Conservation (phyloP, 2,329 filamentous ascomycete genomes). For the Juglanconis juglandina region DNA sequence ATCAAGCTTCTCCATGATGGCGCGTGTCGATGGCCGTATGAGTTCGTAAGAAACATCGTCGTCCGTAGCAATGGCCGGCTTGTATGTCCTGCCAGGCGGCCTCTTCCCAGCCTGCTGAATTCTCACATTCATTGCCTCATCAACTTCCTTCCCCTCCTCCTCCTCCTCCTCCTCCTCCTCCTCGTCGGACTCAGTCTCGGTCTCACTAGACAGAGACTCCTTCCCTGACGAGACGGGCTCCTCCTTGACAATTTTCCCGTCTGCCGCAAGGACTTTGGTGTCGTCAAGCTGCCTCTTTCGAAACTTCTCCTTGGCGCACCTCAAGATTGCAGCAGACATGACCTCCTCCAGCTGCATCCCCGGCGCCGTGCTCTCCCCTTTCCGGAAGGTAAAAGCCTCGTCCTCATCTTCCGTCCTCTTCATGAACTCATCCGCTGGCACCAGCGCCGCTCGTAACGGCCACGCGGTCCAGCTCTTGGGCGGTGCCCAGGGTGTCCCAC, state of each 20-base stretch:
- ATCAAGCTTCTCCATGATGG: constrained; percentile 69
- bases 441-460: constrained; percentile 63
- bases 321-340: constrained; percentile 63
- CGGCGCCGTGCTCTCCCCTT: constrained; percentile 40
- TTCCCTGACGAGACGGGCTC: constrained; percentile 19
- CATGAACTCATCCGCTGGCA: constrained; percentile 57
- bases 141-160: too few species aligned
- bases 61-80: constrained; percentile 62
- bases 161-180: not conserved
- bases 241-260: not conserved
- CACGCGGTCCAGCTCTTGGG: constrained; percentile 76
- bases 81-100: constrained; percentile 25
- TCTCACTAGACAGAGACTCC: not conserved
- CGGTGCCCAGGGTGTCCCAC: constrained; percentile 43
- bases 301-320: constrained; percentile 66
- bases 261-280: not conserved
- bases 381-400: constrained; percentile 50
- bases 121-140: not conserved
- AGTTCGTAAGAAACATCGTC: constrained; percentile 65
- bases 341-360: constrained; percentile 67
- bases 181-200: not conserved
- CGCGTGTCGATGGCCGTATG: constrained; percentile 65
- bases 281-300: constrained; percentile 31
- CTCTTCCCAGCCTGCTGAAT: not conserved
- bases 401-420: constrained; percentile 43